Percentiles rank a stretch among this genome's conserved stretches.
Conservation (phyloP, 257 asterid species). For the Fraxinus americana region DNA sequence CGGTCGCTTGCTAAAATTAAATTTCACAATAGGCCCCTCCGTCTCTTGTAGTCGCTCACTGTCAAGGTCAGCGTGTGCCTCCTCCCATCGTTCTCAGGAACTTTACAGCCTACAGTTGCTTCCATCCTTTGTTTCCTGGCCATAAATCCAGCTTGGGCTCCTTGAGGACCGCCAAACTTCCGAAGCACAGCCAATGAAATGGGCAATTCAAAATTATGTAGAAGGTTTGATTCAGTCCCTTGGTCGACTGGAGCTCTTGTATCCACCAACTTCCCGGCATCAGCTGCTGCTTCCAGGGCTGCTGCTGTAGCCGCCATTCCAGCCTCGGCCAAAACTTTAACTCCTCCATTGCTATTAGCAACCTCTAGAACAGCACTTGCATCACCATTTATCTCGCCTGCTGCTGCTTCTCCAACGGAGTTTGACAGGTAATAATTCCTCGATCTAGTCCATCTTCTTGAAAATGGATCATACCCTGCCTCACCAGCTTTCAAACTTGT, state of each 20-base stretch:
- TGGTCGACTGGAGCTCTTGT: slow-evolving; percentile 84
- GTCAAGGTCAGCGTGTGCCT: slow-evolving; percentile 82
- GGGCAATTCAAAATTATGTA: slow-evolving; percentile 73
- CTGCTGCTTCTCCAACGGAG: slow-evolving; percentile 44
- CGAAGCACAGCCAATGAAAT: slow-evolving; percentile 74
- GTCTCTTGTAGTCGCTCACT: slow-evolving; percentile 87
- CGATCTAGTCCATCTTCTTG: slow-evolving; percentile 96
- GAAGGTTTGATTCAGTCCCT: slow-evolving; percentile 66
- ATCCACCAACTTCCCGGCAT: slow-evolving; percentile 88
- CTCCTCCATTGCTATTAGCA: slow-evolving; percentile 33
- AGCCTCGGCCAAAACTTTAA: slow-evolving; percentile 32
- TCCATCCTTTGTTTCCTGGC: slow-evolving; percentile 89
- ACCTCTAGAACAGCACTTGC: slow-evolving; percentile 35
- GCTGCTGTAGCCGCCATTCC: slow-evolving; percentile 70
- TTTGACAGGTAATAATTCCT: slow-evolving; percentile 70
- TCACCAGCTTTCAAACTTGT: slow-evolving; percentile 74
- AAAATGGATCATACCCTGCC: slow-evolving; percentile 93
- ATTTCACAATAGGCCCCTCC: slow-evolving; percentile 84
- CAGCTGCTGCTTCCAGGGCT: slow-evolving; percentile 84
- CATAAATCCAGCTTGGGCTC: slow-evolving; percentile 86
- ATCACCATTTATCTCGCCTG: slow-evolving; percentile 34
- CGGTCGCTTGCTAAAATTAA: background rate
- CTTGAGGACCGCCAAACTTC: slow-evolving; percentile 82
- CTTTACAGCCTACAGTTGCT: slow-evolving; percentile 72
- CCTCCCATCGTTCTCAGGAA: slow-evolving; percentile 90